phyloP scores from a whole-genome alignment of 768 basidiomycete species.

The Suillus decipiens region DNA sequence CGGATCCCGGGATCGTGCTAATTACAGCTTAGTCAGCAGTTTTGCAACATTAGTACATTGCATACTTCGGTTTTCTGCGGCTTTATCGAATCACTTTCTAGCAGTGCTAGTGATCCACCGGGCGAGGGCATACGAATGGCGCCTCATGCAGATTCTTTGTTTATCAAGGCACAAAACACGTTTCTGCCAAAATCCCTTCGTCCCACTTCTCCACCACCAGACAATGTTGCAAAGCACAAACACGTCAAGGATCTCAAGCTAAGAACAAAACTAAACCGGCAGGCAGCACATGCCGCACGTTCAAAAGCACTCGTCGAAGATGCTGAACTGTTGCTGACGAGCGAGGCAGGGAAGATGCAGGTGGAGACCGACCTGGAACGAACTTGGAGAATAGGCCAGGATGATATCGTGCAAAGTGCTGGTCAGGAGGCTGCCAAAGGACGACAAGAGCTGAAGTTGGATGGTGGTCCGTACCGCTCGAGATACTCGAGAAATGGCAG shows the following conservation, averaged over 20 bases:
- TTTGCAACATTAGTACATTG: background rate
- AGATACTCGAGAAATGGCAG: slow-evolving; percentile 92
- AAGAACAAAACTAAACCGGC: slow-evolving; percentile 63
- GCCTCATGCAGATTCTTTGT: slow-evolving; percentile 65
- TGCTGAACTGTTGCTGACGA: slow-evolving; percentile 68
- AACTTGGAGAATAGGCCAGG: slow-evolving; percentile 88
- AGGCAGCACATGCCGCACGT: slow-evolving; percentile 63
- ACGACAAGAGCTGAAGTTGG: slow-evolving; percentile 75
- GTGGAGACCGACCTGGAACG: slow-evolving; percentile 79
- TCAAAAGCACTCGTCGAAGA: slow-evolving; percentile 64
- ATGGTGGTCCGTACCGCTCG: slow-evolving; percentile 82
- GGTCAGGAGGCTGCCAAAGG: slow-evolving; percentile 78
- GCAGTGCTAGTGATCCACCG: background rate
- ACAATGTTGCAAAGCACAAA: slow-evolving; percentile 48
- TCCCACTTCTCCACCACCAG: slow-evolving; percentile 46
- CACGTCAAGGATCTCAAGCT: slow-evolving; percentile 79
- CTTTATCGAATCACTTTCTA: background rate
- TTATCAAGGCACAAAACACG: slow-evolving; percentile 68
- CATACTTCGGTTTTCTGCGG: background rate
- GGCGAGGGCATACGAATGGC: background rate
- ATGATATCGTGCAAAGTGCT: slow-evolving; percentile 66
- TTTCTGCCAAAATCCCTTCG: slow-evolving; percentile 70
- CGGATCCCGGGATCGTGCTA: no score
- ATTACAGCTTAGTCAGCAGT: background rate
- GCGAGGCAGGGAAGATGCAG: slow-evolving; percentile 72